Base-by-base conservation (phyloP, 169 alveolate species). In the Plasmodium gonderi region DNA sequence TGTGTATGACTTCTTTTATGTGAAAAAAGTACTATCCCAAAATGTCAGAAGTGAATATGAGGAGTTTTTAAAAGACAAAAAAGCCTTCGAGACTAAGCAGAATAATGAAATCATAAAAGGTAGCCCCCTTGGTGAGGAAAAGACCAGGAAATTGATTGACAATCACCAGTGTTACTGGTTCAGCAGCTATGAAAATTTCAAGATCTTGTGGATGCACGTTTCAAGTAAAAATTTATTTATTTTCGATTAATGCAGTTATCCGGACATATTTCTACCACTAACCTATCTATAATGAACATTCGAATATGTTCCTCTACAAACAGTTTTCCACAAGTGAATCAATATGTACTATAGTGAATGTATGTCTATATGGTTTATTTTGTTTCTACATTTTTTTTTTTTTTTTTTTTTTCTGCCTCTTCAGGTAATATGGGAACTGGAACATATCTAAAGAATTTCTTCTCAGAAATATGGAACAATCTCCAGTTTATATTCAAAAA, bases 401-500 rank as follows among this genome's bases (percentile, higher is more conserved):
- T 26, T 36, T 20, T 38, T 7, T 38, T 40, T 33, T 17, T 14
- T 23, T 5, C 42, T 2, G 29, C 45, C 31, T 44, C 6, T 80
- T 12, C 40, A 83, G 92, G 92, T n/a, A 83, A 83, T n/a, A 31
- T 83, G 82, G 92, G 92, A 29, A 69, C 92, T 6, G 92, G 92
- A 8, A 74, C 92, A 1, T 83, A 83, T 38, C 9, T 83, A 20
- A 83, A 49, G 9, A 83, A 83, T 60, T 83, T 83, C 64, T 83
- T 83, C 65, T 83, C 92, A 14, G 92, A 83, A 36, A 47, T 83
- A 49, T 83, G 92, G 92, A 1, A 33, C 1, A 83, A 83, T 38
- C 17, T 83, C 23, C 83, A 20, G 3, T 47, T 31, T 49, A 0
- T 83, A 14, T 83, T 83, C 60, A 83, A 83, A 31, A 83, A 23